A percentile compares a stretch with the other conserved stretches of the same genome.
Evolutionary conservation across 2,329 filamentous ascomycete genomes (phyloP).

Genomic region (Fusarium sp.): DNA sequence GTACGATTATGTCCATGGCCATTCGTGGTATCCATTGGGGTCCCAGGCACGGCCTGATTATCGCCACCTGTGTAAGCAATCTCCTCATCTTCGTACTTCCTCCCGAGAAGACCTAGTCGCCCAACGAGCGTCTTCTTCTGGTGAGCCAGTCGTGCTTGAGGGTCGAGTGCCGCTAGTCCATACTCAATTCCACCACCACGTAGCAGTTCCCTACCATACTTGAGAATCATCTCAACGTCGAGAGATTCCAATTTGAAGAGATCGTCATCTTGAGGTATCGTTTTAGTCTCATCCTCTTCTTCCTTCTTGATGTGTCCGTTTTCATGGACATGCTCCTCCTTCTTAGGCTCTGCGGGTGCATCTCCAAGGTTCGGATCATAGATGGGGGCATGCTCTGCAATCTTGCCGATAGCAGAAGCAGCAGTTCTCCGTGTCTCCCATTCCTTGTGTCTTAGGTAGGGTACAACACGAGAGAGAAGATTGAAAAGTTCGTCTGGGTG

Average conservation of each 20-base stretch:
- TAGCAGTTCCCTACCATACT: constrained; percentile 84
- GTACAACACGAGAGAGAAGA: constrained; percentile 91
- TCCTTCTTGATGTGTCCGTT: constrained; percentile 69
- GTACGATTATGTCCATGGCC: constrained; percentile 50
- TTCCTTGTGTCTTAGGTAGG: constrained; percentile 92
- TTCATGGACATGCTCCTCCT: constrained; percentile 50
- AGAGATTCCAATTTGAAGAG: constrained; percentile 79
- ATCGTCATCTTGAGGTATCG: constrained; percentile 64
- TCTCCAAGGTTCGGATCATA: constrained; percentile 91
- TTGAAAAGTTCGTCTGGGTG: constrained; percentile 98
- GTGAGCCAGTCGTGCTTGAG: constrained; percentile 81
- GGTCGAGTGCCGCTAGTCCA: constrained; percentile 82
- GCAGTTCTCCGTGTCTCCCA: constrained; percentile 97
- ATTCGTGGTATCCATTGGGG: constrained; percentile 58
- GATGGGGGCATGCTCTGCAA: constrained; percentile 85
- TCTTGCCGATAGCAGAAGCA: constrained; percentile 93
- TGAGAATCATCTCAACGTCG: constrained; percentile 83
- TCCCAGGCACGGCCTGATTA: constrained; percentile 55
- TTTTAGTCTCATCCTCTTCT: constrained; percentile 66
- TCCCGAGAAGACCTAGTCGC: constrained; percentile 85
- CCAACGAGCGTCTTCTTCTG: constrained; percentile 89
- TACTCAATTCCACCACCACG: constrained; percentile 90
- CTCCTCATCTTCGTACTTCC: constrained; percentile 87
- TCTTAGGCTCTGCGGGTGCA: constrained; percentile 57
- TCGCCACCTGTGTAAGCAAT: constrained; percentile 69